A percentile compares a stretch with the other conserved stretches of the same genome.
Evolutionary conservation across 805 yeast genomes (phyloP).

Genomic region (Geotrichum ghanense): DNA sequence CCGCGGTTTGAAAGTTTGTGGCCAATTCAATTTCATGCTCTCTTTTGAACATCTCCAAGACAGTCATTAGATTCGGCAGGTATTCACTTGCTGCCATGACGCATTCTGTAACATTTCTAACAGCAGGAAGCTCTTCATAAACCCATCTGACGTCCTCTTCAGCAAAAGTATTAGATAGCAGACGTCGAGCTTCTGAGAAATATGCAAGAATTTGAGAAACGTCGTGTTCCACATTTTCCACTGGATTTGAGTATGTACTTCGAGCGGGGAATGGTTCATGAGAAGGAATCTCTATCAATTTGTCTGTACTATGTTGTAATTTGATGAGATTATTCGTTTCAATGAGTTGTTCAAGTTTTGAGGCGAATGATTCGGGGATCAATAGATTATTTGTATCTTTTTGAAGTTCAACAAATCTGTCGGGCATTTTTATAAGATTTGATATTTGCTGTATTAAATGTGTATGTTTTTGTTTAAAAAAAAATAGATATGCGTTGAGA

Average conservation of each 20-base stretch:
- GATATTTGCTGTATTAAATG: too few species aligned
- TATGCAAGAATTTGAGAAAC: conserved; percentile 12
- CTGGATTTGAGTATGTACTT: neutral
- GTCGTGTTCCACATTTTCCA: conserved; percentile 7
- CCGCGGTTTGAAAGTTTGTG: neutral
- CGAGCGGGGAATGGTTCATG: neutral
- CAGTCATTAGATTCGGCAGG: conserved; percentile 13
- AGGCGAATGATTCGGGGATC: neutral
- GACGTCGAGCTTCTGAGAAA: conserved; percentile 10
- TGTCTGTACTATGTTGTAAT: neutral
- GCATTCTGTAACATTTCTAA: conserved; percentile 11
- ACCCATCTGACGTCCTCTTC: conserved; percentile 19
- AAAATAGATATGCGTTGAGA: too few species aligned
- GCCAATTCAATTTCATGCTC: conserved; percentile 1
- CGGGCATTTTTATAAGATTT: too few species aligned
- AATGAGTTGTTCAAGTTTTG: neutral
- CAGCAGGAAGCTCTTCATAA: conserved; percentile 16
- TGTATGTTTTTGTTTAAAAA: too few species aligned
- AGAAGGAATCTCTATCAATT: neutral
- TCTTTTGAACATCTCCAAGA: conserved; percentile 11
- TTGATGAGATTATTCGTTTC: neutral
- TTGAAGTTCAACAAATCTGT: too few species aligned
- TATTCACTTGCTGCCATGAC: conserved; percentile 14
- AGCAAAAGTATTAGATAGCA: conserved; percentile 12
- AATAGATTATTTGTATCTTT: neutral